phyloP scores from a whole-genome alignment of 2,329 filamentous ascomycete genomes.

The Fusarium bulbicola region DNA sequence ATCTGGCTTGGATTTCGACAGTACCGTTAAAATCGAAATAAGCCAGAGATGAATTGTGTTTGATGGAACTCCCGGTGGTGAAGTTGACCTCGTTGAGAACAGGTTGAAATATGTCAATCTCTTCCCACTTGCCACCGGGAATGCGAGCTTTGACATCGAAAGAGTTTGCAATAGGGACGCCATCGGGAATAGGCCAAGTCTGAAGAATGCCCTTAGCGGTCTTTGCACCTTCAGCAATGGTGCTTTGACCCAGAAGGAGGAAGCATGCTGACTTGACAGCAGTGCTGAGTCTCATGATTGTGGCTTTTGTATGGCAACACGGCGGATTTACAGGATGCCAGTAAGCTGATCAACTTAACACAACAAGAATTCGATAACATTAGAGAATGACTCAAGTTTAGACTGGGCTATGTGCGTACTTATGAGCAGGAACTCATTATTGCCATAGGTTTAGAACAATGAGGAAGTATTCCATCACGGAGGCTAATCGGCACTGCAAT shows the following conservation, averaged over 20 bases:
- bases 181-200: neutral
- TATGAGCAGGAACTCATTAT: neutral
- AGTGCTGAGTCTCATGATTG: neutral
- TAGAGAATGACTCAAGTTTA: rapidly evolving
- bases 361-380: rapidly evolving
- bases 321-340: too few species aligned
- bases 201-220: neutral
- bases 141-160: neutral
- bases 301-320: too few species aligned
- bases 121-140: neutral
- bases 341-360: too few species aligned
- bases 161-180: neutral
- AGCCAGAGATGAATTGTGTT: neutral
- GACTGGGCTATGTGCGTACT: neutral
- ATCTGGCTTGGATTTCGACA: neutral
- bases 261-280: neutral
- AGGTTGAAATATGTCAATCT: neutral
- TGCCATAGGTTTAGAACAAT: neutral
- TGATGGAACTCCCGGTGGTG: neutral
- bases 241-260: neutral
- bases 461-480: neutral
- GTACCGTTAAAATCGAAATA: neutral
- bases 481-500: neutral
- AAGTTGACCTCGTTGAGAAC: neutral
- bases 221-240: neutral